Conservation (phyloP, 2,329 filamentous ascomycete genomes). For the Leptographium flavum region DNA sequence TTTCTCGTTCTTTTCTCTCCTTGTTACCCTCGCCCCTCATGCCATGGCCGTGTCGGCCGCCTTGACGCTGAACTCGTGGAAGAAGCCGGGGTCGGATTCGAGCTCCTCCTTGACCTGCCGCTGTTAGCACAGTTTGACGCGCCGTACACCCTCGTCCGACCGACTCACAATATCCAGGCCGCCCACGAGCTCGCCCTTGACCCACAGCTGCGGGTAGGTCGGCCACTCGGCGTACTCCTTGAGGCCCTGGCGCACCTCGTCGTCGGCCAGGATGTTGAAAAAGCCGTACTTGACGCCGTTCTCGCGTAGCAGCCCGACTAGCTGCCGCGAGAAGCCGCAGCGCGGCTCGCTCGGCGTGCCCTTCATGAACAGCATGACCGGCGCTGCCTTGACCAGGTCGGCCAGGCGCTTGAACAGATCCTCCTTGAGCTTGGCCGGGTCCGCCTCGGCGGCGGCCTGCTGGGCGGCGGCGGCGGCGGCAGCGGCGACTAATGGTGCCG, state of each 20-base stretch:
- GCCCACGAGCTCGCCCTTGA: constrained; percentile 78
- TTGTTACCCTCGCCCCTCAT: neutral
- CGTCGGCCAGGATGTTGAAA: constrained; percentile 96
- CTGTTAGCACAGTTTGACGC: neutral
- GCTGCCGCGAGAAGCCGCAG: constrained; percentile 87
- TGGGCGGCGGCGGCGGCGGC: constrained; percentile 19
- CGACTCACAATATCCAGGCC: constrained; percentile 82
- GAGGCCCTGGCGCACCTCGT: constrained; percentile 88
- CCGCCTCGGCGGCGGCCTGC: constrained; percentile 18
- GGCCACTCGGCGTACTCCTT: constrained; percentile 99
- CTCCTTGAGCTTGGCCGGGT: constrained; percentile 56
- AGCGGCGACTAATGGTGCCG: constrained; percentile 19
- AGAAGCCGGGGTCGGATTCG: constrained; percentile 67
- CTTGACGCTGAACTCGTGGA: constrained; percentile 55
- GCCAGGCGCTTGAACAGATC: constrained; percentile 68
- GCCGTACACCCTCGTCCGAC: too few species aligned
- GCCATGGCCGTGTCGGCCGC: constrained; percentile 19
- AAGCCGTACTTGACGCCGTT: constrained; percentile 92
- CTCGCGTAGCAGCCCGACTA: constrained; percentile 76
- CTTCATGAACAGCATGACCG: constrained; percentile 99
- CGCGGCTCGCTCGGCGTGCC: constrained; percentile 91
- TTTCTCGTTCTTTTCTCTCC: neutral
- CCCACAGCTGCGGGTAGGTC: constrained; percentile 90
- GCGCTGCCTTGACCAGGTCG: constrained; percentile 84
- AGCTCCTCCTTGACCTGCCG: constrained; percentile 84